These are phyloP conservation scores for Coccomyxa sp. DNA, from an alignment of 139 green algal genomes.

Conservation along the genomic window DNA sequence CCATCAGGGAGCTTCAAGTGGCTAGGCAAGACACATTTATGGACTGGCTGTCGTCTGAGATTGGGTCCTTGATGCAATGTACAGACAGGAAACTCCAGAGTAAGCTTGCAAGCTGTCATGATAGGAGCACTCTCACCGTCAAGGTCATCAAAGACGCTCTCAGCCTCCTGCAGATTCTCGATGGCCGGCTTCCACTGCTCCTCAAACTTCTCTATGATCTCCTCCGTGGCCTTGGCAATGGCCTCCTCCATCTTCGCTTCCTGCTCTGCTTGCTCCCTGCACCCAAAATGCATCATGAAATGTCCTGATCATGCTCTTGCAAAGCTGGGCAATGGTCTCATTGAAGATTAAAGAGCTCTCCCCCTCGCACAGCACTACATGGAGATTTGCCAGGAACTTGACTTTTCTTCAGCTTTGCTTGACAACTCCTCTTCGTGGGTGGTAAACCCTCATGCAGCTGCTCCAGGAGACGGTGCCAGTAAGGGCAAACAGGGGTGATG, in stretches of 20 bases:
- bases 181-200: slow-evolving; percentile 75
- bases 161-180: slow-evolving; percentile 64
- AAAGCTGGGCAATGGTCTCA: neutral
- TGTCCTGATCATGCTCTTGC: neutral
- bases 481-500: neutral
- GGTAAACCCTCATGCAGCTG: too few species aligned
- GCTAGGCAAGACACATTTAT: too few species aligned
- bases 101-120: too few species aligned
- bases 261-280: slow-evolving; percentile 7
- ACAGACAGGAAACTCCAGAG: too few species aligned
- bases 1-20: too few species aligned
- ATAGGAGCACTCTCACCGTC: slow-evolving; percentile 42
- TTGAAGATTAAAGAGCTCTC: neutral
- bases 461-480: too few species aligned
- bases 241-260: slow-evolving; percentile 18
- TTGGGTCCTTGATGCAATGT: too few species aligned
- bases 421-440: too few species aligned
- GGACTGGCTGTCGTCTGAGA: too few species aligned
- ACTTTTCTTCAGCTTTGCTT: neutral
- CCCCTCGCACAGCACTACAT: too few species aligned
- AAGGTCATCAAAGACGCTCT: slow-evolving; percentile 68
- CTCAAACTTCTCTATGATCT: slow-evolving; percentile 78
- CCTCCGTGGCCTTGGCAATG: slow-evolving; percentile 54
- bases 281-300: neutral
- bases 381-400: too few species aligned